phyloP scores from a whole-genome alignment of 2,329 filamentous ascomycete genomes.

The Orbilia ellipsospora region DNA sequence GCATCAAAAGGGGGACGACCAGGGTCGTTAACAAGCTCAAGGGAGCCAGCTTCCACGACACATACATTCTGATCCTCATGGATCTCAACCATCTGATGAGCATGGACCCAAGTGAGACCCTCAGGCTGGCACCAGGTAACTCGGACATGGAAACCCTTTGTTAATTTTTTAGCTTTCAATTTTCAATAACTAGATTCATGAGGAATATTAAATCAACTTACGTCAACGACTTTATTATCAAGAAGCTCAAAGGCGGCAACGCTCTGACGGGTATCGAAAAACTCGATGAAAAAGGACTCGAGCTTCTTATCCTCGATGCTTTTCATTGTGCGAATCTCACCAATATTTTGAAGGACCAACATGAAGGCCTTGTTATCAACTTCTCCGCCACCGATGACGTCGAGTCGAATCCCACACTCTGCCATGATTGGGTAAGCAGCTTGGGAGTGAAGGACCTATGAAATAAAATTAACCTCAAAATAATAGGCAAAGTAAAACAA shows the following conservation, averaged over 20 bases:
- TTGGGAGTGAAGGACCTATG: slow-evolving; percentile 16
- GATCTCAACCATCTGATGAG: slow-evolving; percentile 56
- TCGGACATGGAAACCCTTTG: slow-evolving; percentile 60
- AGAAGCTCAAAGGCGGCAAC: slow-evolving; percentile 63
- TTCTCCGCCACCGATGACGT: slow-evolving; percentile 10
- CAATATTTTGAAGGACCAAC: slow-evolving; percentile 57
- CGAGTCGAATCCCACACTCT: slow-evolving; percentile 32
- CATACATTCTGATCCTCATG: slow-evolving; percentile 73
- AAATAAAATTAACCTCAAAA: not conserved
- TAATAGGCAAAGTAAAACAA: not conserved
- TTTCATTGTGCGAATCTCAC: slow-evolving; percentile 69
- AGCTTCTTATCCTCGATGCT: slow-evolving; percentile 63
- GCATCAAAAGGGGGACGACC: slow-evolving; percentile 61
- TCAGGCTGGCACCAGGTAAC: slow-evolving; percentile 56
- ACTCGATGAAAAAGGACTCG: slow-evolving; percentile 68
- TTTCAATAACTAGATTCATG: not conserved
- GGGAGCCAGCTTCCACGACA: slow-evolving; percentile 66
- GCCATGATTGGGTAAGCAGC: slow-evolving; percentile 21
- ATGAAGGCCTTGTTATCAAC: slow-evolving; percentile 9
- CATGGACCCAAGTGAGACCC: slow-evolving; percentile 55
- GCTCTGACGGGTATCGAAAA: slow-evolving; percentile 66
- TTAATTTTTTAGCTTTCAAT: slow-evolving; percentile 45
- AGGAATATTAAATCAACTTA: slow-evolving; percentile 42
- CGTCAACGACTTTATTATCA: slow-evolving; percentile 61
- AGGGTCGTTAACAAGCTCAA: slow-evolving; percentile 64